These are phyloP conservation scores for Turnera subulata DNA, from an alignment of 345 rosid genomes.

Conservation along the genomic window DNA sequence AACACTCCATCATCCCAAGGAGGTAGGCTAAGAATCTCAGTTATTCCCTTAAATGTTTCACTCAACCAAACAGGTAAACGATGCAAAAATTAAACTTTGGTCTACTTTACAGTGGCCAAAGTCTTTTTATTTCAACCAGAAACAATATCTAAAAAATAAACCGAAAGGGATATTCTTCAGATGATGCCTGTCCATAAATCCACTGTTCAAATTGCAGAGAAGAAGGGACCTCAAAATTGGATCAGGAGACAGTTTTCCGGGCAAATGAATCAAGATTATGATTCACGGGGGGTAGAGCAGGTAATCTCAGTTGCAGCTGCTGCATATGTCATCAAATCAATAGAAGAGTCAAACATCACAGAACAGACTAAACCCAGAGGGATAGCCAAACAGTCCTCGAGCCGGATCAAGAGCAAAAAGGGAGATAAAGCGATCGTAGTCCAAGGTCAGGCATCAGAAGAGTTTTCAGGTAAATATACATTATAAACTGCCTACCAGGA, in stretches of 20 bases:
- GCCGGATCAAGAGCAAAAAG: slow-evolving; percentile 30
- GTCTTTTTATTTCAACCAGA: too few species aligned
- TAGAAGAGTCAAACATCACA: slow-evolving; percentile 14
- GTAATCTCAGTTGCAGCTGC: slow-evolving; percentile 51
- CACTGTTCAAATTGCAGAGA: slow-evolving; percentile 32
- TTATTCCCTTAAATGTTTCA: too few species aligned
- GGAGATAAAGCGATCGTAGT: slow-evolving; percentile 9
- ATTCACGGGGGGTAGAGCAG: slow-evolving; percentile 20
- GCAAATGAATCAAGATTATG: slow-evolving; percentile 29
- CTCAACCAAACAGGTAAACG: too few species aligned
- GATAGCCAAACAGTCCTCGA: slow-evolving; percentile 12
- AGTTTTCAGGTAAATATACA: slow-evolving; percentile 18
- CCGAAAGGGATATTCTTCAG: too few species aligned
- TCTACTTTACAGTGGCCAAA: too few species aligned
- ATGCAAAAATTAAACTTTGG: too few species aligned
- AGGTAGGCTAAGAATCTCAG: slow-evolving; percentile 19
- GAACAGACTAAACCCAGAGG: slow-evolving; percentile 10
- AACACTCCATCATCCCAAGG: slow-evolving; percentile 38
- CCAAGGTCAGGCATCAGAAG: slow-evolving; percentile 7
- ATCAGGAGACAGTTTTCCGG: slow-evolving; percentile 34
- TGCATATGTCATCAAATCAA: slow-evolving; percentile 29
- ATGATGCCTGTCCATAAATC: too few species aligned
- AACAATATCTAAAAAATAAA: too few species aligned
- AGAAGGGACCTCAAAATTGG: slow-evolving; percentile 39
- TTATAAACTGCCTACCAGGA: slow-evolving; percentile 2